Percentiles rank a stretch among this genome's conserved stretches.
phyloP scores from a whole-genome alignment of 441 rosid genomes.

The Francoa sonchifolia region DNA sequence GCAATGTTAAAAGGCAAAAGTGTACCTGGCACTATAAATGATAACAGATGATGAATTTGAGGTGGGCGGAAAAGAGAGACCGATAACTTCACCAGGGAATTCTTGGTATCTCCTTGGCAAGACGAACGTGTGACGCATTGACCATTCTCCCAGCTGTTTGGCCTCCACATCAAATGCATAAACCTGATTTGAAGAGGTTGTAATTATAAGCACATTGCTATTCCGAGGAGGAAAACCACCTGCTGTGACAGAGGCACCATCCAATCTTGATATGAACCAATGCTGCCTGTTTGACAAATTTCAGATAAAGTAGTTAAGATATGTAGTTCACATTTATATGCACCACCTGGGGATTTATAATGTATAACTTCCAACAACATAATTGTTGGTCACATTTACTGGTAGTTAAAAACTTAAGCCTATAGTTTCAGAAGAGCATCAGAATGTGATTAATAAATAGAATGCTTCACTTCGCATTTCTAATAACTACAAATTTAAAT shows the following conservation, averaged over 20 bases:
- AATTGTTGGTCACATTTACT: too few relatives aligned
- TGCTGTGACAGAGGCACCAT: constrained; percentile 88
- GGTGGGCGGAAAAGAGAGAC: constrained; percentile 70
- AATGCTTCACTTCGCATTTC: too few relatives aligned
- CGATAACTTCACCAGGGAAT: constrained; percentile 89
- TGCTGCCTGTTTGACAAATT: constrained; percentile 58
- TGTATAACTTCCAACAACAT: too few relatives aligned
- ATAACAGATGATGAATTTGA: constrained; percentile 50
- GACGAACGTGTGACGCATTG: constrained; percentile 35
- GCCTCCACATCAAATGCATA: constrained; percentile 82
- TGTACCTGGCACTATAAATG: constrained; percentile 82
- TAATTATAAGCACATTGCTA: constrained; percentile 54
- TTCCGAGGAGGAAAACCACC: constrained; percentile 76
- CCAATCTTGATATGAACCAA: constrained; percentile 87
- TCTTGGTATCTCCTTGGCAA: constrained; percentile 72
- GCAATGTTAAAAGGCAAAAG: background rate
- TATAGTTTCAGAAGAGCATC: too few relatives aligned
- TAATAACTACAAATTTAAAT: too few relatives aligned
- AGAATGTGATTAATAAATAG: too few relatives aligned
- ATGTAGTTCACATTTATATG: too few relatives aligned
- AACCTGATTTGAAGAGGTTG: constrained; percentile 76
- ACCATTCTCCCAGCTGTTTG: constrained; percentile 83
- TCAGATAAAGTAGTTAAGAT: constrained; percentile 4
- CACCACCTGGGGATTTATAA: background rate
- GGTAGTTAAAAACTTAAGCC: too few relatives aligned